Conservation (phyloP, 2,329 filamentous ascomycete genomes). For the Trichoderma oligosporum region DNA sequence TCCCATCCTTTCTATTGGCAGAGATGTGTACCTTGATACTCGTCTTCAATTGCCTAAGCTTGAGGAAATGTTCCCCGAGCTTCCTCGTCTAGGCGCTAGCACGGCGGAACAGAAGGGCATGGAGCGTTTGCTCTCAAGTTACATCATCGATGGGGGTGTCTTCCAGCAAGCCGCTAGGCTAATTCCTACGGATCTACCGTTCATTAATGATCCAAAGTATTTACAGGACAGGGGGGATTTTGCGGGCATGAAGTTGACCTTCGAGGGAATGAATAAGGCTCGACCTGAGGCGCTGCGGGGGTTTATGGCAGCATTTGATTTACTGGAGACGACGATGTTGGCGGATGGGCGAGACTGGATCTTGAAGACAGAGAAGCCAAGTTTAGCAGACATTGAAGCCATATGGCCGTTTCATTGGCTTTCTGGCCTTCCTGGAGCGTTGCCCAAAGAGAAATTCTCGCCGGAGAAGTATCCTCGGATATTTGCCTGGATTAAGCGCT, state of each 20-base stretch:
- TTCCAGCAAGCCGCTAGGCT: slow-evolving; percentile 52
- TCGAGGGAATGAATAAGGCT: slow-evolving; percentile 26
- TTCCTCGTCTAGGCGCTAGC: slow-evolving; percentile 37
- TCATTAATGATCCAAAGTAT: slow-evolving; percentile 56
- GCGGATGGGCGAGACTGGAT: slow-evolving; percentile 66
- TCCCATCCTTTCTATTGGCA: slow-evolving; percentile 62
- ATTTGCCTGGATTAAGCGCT: slow-evolving; percentile 63
- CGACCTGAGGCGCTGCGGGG: slow-evolving; percentile 55
- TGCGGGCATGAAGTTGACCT: slow-evolving; percentile 28
- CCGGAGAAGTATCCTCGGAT: slow-evolving; percentile 53
- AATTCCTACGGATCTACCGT: slow-evolving; percentile 53
- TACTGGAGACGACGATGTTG: slow-evolving; percentile 60
- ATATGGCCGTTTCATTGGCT: slow-evolving; percentile 69
- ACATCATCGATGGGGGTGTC: slow-evolving; percentile 54
- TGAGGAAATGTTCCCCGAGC: slow-evolving; percentile 50
- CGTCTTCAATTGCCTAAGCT: slow-evolving; percentile 65
- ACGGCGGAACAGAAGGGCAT: slow-evolving; percentile 42
- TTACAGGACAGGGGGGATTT: slow-evolving; percentile 51
- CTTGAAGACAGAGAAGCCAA: slow-evolving; percentile 48
- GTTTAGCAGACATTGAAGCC: slow-evolving; percentile 65
- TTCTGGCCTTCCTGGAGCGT: slow-evolving; percentile 48
- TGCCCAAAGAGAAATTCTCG: slow-evolving; percentile 52
- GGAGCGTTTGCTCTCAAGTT: slow-evolving; percentile 53
- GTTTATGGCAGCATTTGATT: slow-evolving; percentile 50
- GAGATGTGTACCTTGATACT: slow-evolving; percentile 66